Base-by-base conservation (phyloP, 2,329 filamentous ascomycete species). In the Hypoxylon sp. region DNA sequence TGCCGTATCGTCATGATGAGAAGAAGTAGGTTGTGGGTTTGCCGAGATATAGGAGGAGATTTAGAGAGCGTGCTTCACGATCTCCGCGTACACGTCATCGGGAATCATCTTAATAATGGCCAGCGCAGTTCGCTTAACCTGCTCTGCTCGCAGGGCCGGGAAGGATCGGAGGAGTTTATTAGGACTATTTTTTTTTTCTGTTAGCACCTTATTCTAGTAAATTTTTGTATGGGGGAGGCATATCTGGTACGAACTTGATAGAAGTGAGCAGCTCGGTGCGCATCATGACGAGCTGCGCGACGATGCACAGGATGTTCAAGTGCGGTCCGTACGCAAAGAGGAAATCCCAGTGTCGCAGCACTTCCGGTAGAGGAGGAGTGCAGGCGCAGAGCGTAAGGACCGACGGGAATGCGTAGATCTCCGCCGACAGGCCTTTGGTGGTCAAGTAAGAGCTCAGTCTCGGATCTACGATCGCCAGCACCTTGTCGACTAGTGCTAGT, bases 371-470 rank as follows among this genome's bases (percentile, higher is more conserved):
- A 2, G 95, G 95, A 15, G 95, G 95, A 15, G 95, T 99, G 77
- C 95, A 98, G 24, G 95, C 95, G 74, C 93, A 97, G 52, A 99
- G 85, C 0, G 95, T 99, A 67, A 98, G 82, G 0, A 99, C 95
- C 1, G 92, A 96, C 1, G 95, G 93, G 73, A 99, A 99, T 2
- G 94, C 95, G 76, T 98, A 99, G 57, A 99, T 91, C 80, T 97
- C 92, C 2, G 95, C 95, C 65, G 93, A 90, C 77, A 99, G 88
- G 11, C 91, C 91, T 77, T 97, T 96, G 56, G 89, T 88, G 61
- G 92, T 90, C 28, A 99, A 85, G 76, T 97, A 93, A 24, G 89
- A 81, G 72, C 91, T 93, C 47, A 99, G 84, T 77, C 94, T 95
- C 1, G 92, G 89, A 74, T 98, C 95, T 49, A 97, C 93, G 59